A percentile compares a stretch with the other conserved stretches of the same genome.
Conservation (phyloP, 2,329 filamentous ascomycete genomes). For the Colletotrichum acutatum region DNA sequence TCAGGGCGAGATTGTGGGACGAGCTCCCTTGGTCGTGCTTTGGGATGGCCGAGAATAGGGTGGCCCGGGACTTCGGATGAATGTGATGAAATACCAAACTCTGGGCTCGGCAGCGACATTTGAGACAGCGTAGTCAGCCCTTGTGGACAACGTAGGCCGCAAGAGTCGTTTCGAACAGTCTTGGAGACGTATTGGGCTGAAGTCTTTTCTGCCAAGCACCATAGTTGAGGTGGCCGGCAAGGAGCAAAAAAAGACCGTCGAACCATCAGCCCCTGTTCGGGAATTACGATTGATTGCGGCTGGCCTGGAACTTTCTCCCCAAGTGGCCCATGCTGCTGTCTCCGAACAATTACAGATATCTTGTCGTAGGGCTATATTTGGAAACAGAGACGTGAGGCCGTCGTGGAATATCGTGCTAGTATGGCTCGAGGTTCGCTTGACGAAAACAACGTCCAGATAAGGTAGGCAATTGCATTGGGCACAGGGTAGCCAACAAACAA, state of each 20-base stretch:
- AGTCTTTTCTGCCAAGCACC: background rate
- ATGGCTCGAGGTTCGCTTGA: background rate
- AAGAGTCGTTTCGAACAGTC: slow-evolving; percentile 21
- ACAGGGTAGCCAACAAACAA: background rate
- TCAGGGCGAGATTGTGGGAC: background rate
- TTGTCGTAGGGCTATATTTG: background rate
- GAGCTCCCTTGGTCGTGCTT: background rate
- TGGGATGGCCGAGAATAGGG: slow-evolving; percentile 3
- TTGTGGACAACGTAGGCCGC: background rate
- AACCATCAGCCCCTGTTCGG: background rate
- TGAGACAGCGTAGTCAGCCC: slow-evolving; percentile 10
- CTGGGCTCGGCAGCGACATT: slow-evolving; percentile 2
- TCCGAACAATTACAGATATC: background rate
- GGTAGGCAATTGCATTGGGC: background rate
- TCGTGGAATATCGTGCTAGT: background rate
- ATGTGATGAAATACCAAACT: background rate
- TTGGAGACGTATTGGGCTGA: background rate
- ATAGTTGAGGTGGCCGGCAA: background rate
- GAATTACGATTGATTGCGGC: background rate
- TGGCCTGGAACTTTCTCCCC: background rate
- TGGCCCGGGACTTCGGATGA: slow-evolving; percentile 19
- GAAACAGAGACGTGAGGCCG: background rate
- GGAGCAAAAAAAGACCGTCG: background rate
- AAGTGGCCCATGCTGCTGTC: background rate
- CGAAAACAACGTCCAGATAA: background rate